Conservation (phyloP, 257 asterid genomes). For the Nicotiana undulata region DNA sequence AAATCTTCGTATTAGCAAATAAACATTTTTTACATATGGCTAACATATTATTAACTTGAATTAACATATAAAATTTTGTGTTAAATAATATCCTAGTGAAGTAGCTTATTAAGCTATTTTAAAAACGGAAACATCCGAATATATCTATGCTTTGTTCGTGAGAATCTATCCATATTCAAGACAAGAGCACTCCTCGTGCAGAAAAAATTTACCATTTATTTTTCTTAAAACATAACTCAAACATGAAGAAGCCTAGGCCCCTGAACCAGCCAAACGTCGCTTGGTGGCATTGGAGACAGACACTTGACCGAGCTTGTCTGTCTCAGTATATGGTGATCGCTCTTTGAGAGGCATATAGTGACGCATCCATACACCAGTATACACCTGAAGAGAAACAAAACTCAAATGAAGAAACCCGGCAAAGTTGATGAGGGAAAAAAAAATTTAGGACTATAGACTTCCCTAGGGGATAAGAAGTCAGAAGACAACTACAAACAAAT, state of each 20-base stretch:
- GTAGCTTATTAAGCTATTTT: neutral
- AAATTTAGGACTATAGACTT: neutral
- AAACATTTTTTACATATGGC: too few relatives aligned
- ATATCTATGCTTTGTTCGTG: neutral
- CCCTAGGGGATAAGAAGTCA: neutral
- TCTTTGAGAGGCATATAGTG: slow-evolving; percentile 67
- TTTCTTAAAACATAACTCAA: neutral
- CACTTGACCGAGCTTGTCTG: slow-evolving; percentile 74
- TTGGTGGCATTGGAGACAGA: slow-evolving; percentile 82
- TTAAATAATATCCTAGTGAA: neutral
- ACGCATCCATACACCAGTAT: slow-evolving; percentile 89
- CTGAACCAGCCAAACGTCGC: slow-evolving; percentile 87
- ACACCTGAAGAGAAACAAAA: slow-evolving; percentile 48
- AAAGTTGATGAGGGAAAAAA: neutral
- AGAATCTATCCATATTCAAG: neutral
- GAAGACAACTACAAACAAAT: neutral
- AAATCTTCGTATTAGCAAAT: too few relatives aligned
- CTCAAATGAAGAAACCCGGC: neutral
- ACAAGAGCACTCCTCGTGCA: neutral
- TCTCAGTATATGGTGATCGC: slow-evolving; percentile 37
- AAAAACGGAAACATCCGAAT: neutral
- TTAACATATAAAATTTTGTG: neutral
- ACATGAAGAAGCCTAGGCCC: slow-evolving; percentile 31
- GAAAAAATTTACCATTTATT: neutral
- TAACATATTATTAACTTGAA: too few relatives aligned